These are phyloP conservation scores for Xylaria telfairii DNA, from an alignment of 495 filamentous ascomycete species.

Conservation along the genomic window DNA sequence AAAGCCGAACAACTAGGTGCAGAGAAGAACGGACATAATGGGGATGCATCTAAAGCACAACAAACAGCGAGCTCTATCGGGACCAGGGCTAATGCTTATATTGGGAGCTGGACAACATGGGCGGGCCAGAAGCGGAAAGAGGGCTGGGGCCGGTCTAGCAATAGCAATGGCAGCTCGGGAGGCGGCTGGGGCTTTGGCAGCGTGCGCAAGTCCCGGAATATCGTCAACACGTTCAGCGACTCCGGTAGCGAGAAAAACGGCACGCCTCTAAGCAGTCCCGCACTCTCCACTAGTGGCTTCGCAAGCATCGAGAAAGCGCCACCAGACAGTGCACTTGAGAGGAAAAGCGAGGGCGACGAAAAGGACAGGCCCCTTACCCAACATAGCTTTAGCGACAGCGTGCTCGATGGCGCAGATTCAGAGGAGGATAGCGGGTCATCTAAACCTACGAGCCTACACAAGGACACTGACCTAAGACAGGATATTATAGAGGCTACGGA, in stretches of 20 bases:
- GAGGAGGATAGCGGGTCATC: conserved; percentile 39
- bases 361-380: conserved; percentile 38
- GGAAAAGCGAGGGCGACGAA: conserved; percentile 32
- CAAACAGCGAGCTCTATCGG: conserved; percentile 70
- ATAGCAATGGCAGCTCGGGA: conserved; percentile 29
- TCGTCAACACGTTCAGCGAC: conserved; percentile 26
- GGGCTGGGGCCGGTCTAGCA: conserved; percentile 56
- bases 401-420: conserved; percentile 45
- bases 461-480: conserved; percentile 4
- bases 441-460: conserved; percentile 35
- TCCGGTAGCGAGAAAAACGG: conserved; percentile 43
- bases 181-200: conserved; percentile 49
- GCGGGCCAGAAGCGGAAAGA: conserved; percentile 84
- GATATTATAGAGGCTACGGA: not conserved
- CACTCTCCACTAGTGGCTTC: conserved; percentile 33
- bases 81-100: conserved; percentile 81
- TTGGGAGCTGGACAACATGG: conserved; percentile 95
- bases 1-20: conserved; percentile 42
- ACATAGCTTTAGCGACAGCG: conserved; percentile 48
- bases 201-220: conserved; percentile 30
- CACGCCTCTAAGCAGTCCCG: conserved; percentile 38
- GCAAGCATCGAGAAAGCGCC: conserved; percentile 35
- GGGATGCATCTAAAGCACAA: conserved; percentile 70
- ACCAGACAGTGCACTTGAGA: conserved; percentile 30
- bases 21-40: conserved; percentile 44